These are phyloP conservation scores for Cutaneotrichosporon dermatis DNA, from an alignment of 1,284 basidiomycete species.

Conservation along the genomic window DNA sequence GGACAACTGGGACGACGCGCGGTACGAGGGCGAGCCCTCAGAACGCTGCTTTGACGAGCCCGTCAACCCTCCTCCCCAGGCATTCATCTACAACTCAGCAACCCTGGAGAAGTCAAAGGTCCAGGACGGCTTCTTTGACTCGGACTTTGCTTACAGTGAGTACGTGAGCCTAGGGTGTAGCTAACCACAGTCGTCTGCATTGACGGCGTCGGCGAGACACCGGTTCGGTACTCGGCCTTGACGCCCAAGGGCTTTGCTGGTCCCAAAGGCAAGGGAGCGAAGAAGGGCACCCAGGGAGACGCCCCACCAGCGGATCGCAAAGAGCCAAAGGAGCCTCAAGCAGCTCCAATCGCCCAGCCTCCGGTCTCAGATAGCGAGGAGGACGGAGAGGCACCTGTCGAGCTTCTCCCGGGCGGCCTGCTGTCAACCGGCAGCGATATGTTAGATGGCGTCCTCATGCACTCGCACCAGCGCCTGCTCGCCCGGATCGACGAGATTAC, in stretches of 20 bases:
- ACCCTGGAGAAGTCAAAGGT: conserved; percentile 35
- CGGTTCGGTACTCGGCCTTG: not conserved
- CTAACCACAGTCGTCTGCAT: conserved; percentile 36
- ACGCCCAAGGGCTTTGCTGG: conserved; percentile 3
- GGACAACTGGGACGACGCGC: conserved; percentile 46
- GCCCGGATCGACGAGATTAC: conserved; percentile 35
- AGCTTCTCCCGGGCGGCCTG: not conserved
- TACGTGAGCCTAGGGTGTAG: not conserved
- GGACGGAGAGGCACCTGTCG: not conserved
- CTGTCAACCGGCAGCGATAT: conserved; percentile 32
- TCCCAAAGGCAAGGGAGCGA: no score
- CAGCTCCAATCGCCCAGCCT: no score
- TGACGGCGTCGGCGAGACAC: conserved; percentile 25
- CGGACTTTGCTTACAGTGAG: conserved; percentile 48
- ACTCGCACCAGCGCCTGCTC: conserved; percentile 46
- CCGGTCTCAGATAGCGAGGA: no score
- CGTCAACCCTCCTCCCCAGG: conserved; percentile 43
- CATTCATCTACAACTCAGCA: conserved; percentile 38
- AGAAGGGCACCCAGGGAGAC: no score
- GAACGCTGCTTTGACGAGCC: conserved; percentile 46
- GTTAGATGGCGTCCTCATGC: conserved; percentile 46
- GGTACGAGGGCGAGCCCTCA: conserved; percentile 40
- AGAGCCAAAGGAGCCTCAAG: no score
- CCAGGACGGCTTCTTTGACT: conserved; percentile 45
- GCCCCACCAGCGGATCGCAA: no score